Percentiles rank a stretch among this genome's conserved stretches.
phyloP scores from a whole-genome alignment of 257 asterid genomes.

The Capsicum rhomboideum region DNA sequence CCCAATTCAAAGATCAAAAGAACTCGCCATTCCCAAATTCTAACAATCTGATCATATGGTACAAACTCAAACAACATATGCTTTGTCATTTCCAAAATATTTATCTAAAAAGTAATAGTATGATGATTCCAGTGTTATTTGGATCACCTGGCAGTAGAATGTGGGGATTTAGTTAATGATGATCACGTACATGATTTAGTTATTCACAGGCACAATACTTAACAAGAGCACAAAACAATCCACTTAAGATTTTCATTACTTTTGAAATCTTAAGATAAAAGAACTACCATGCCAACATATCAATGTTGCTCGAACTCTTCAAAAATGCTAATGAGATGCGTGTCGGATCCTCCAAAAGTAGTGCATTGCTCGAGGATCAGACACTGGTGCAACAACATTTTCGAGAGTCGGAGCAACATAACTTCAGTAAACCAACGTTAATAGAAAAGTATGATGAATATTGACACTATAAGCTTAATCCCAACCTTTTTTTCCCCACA shows the following conservation, averaged over 20 bases:
- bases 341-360: too few relatives aligned
- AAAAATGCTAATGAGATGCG: too few relatives aligned
- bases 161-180: neutral
- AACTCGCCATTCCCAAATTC: neutral
- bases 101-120: neutral
- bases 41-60: neutral
- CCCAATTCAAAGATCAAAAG: neutral
- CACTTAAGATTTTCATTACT: neutral
- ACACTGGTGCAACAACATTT: too few relatives aligned
- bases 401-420: too few relatives aligned
- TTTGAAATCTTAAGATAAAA: neutral
- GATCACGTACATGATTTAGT: neutral
- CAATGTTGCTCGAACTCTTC: neutral
- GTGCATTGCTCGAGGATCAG: too few relatives aligned
- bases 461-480: neutral
- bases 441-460: neutral
- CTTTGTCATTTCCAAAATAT: neutral
- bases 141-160: neutral
- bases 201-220: neutral
- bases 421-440: neutral
- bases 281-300: neutral
- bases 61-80: neutral
- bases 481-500: neutral
- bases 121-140: neutral
- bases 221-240: neutral